Percentiles rank a stretch among this genome's conserved stretches.
Evolutionary conservation across 2,329 filamentous ascomycete genomes (phyloP).

Genomic region (Myriosclerotinia scirpicola): DNA sequence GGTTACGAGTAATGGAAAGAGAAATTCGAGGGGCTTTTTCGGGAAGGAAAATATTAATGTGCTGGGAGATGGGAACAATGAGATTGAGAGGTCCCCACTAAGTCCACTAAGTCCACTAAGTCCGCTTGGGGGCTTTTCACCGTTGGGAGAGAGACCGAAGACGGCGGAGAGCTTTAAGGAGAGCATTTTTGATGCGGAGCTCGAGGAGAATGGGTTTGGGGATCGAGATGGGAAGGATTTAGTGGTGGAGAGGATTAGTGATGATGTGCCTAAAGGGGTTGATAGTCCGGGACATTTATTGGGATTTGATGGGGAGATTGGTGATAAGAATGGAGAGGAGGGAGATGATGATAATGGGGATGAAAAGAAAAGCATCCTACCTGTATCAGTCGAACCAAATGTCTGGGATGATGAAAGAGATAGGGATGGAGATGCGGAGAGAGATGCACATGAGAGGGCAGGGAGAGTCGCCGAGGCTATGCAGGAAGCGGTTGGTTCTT

Average conservation of each 20-base stretch:
- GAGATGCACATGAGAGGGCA: conserved; percentile 12
- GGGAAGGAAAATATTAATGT: conserved; percentile 30
- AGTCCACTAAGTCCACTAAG: conserved; percentile 38
- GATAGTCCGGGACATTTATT: neutral
- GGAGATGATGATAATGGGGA: neutral
- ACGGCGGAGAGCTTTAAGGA: conserved; percentile 38
- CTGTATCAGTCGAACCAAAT: neutral
- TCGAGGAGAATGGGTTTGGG: neutral
- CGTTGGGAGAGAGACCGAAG: conserved; percentile 28
- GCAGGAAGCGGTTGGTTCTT: conserved; percentile 19
- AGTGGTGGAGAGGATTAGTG: neutral
- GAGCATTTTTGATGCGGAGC: conserved; percentile 41
- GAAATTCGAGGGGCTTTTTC: conserved; percentile 19
- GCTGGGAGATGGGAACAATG: conserved; percentile 29
- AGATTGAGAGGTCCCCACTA: conserved; percentile 37
- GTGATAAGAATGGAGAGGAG: neutral
- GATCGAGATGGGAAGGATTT: conserved; percentile 3
- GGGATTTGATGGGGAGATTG: neutral
- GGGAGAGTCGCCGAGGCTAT: conserved; percentile 19
- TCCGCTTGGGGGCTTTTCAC: conserved; percentile 18
- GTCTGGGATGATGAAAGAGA: conserved; percentile 1
- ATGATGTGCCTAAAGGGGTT: neutral
- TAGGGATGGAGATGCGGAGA: neutral
- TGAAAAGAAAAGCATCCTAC: neutral
- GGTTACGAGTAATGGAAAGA: conserved; percentile 46